Evolutionary conservation across 2,329 filamentous ascomycete genomes (phyloP).

Genomic region (Aspergillus ochraceus): DNA sequence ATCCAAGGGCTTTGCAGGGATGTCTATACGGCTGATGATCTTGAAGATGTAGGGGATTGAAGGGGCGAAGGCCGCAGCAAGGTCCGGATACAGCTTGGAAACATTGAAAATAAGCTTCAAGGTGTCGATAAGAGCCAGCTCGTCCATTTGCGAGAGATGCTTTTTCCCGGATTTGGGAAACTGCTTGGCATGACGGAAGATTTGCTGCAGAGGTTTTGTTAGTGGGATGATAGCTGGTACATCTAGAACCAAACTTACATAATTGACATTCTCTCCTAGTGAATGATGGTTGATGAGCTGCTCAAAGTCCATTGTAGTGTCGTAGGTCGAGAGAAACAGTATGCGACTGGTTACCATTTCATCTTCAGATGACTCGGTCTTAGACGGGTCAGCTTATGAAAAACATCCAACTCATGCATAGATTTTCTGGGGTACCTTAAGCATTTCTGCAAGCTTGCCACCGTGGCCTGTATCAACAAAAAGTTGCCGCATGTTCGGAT

Average conservation of each 20-base stretch:
- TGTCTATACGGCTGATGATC: constrained; percentile 64
- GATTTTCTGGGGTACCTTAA: constrained; percentile 54
- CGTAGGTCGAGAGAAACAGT: constrained; percentile 78
- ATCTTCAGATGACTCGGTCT: constrained; percentile 67
- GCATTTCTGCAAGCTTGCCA: constrained; percentile 65
- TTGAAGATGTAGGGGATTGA: constrained; percentile 70
- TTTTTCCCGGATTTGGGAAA: constrained; percentile 46
- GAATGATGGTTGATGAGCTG: constrained; percentile 65
- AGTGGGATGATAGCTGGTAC: not conserved
- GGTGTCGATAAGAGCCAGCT: constrained; percentile 79
- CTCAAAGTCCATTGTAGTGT: constrained; percentile 66
- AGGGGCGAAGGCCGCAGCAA: constrained; percentile 62
- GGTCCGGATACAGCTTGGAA: constrained; percentile 69
- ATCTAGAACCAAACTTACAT: constrained; percentile 34
- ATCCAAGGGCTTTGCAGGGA: constrained; percentile 67
- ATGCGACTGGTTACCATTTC: constrained; percentile 83
- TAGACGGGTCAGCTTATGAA: not conserved
- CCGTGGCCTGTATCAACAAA: constrained; percentile 71
- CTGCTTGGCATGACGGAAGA: constrained; percentile 67
- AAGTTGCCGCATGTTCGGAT: constrained; percentile 66
- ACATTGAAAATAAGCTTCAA: constrained; percentile 89
- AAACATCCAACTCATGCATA: not conserved
- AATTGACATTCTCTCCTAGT: constrained; percentile 67
- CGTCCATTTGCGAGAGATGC: constrained; percentile 55
- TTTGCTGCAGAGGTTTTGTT: constrained; percentile 49